These are phyloP conservation scores for Ophiosphaerella korrae DNA, from an alignment of 2,329 filamentous ascomycete genomes.

Conservation along the genomic window DNA sequence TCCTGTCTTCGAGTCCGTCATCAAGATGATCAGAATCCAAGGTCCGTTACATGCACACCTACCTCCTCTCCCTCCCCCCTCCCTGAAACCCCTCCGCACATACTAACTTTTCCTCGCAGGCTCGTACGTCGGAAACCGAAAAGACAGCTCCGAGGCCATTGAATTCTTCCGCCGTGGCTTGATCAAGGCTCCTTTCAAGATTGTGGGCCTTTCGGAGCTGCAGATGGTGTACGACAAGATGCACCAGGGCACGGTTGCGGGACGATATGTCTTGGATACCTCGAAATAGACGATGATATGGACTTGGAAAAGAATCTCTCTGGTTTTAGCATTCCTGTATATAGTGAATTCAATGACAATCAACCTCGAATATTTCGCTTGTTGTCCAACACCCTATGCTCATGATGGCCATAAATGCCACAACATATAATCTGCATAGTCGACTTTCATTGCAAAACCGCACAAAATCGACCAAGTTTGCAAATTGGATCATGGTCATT, in stretches of 20 bases:
- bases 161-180: slow-evolving; percentile 86
- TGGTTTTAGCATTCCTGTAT: not conserved
- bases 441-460: no score
- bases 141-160: slow-evolving; percentile 84
- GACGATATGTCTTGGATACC: slow-evolving; percentile 79
- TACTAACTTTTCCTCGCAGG: slow-evolving; percentile 38
- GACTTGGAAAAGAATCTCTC: not conserved
- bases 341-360: not conserved
- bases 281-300: slow-evolving; percentile 30
- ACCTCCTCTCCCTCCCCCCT: no score
- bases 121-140: slow-evolving; percentile 85
- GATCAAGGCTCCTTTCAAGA: slow-evolving; percentile 88
- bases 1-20: slow-evolving; percentile 86
- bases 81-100: no score
- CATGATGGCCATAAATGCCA: no score
- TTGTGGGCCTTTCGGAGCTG: slow-evolving; percentile 78
- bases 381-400: no score
- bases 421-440: no score
- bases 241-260: slow-evolving; percentile 71
- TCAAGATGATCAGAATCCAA: slow-evolving; percentile 90
- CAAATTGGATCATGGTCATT: no score
- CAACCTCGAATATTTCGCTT: no score
- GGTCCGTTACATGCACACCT: slow-evolving; percentile 38
- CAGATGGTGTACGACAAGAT: slow-evolving; percentile 77
- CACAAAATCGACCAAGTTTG: no score